Conservation (phyloP, 768 basidiomycete species). For the Rhodosporidiobolus odoratus region DNA sequence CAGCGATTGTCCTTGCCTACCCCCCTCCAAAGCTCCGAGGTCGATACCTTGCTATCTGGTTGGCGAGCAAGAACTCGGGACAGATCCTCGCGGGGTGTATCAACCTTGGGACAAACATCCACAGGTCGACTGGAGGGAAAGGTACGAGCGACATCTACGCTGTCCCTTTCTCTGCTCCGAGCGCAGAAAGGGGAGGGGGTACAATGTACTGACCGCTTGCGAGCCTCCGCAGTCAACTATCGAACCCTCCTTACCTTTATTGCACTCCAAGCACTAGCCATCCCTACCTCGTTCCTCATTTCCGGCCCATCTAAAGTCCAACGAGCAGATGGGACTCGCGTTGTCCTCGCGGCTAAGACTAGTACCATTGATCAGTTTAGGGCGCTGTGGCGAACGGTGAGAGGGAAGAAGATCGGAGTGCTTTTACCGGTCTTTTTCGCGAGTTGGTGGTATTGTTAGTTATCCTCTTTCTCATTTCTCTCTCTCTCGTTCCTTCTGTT, state of each 20-base stretch:
- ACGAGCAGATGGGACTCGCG: neutral
- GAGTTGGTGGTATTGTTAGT: slow-evolving; percentile 10
- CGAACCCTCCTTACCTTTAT: slow-evolving; percentile 7
- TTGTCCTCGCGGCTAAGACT: neutral
- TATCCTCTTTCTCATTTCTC: neutral
- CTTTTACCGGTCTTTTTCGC: slow-evolving; percentile 9
- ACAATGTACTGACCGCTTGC: neutral
- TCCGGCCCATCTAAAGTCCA: slow-evolving; percentile 2
- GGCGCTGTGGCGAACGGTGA: neutral
- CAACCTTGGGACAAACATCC: slow-evolving; percentile 8
- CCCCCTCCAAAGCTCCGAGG: slow-evolving; percentile 2
- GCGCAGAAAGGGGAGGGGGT: no score
- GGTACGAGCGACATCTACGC: neutral
- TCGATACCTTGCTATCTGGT: slow-evolving; percentile 9
- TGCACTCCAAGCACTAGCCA: slow-evolving; percentile 3
- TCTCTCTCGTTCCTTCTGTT: neutral
- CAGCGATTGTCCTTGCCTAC: neutral
- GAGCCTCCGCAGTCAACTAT: slow-evolving; percentile 3
- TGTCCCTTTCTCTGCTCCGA: no score
- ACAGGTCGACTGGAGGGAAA: slow-evolving; percentile 14
- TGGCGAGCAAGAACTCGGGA: slow-evolving; percentile 15
- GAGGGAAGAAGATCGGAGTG: neutral
- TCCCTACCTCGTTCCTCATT: slow-evolving; percentile 9
- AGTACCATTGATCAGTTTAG: neutral
- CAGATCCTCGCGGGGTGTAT: slow-evolving; percentile 1